Percentiles rank a stretch among this genome's conserved stretches.
Evolutionary conservation across 202 grass and related monocot genomes (phyloP).

Genomic region (Digitaria exilis): DNA sequence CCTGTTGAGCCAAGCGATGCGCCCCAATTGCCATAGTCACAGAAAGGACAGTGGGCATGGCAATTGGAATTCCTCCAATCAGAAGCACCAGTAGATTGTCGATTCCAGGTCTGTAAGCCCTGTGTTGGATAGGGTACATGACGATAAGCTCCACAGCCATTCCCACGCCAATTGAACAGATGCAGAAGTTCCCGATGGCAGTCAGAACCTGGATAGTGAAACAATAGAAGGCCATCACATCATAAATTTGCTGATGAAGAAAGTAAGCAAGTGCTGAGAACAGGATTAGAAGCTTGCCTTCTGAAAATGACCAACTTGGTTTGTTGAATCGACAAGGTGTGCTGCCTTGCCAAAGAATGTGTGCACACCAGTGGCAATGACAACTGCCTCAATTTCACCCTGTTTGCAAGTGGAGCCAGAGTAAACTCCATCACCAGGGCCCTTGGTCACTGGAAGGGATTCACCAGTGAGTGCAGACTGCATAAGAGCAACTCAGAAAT

Average conservation of each 20-base stretch:
- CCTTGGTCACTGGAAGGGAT: constrained; percentile 86
- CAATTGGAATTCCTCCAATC: constrained; percentile 94
- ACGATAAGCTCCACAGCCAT: constrained; percentile 79
- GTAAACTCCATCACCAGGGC: constrained; percentile 84
- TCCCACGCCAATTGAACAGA: constrained; percentile 84
- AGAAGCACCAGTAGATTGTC: constrained; percentile 94
- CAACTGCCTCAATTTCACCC: constrained; percentile 91
- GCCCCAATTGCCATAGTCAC: constrained; percentile 95
- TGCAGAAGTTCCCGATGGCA: constrained; percentile 88
- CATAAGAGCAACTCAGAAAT: constrained; percentile 31
- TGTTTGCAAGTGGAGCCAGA: constrained; percentile 95
- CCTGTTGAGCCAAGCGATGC: constrained; percentile 85
- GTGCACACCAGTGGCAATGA: constrained; percentile 89
- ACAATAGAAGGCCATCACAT: neutral
- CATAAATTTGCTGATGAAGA: constrained; percentile 10
- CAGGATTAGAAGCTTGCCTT: constrained; percentile 57
- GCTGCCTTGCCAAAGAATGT: constrained; percentile 94
- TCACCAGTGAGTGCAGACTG: constrained; percentile 85
- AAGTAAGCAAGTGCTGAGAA: constrained; percentile 16
- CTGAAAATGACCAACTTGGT: constrained; percentile 97
- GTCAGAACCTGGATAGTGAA: constrained; percentile 66
- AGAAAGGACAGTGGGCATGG: constrained; percentile 95
- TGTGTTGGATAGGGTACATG: constrained; percentile 84
- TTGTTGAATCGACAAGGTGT: constrained; percentile 89
- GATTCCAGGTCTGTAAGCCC: constrained; percentile 80